phyloP scores from a whole-genome alignment of 2,329 filamentous ascomycete genomes.

The Xylaria arbuscula region DNA sequence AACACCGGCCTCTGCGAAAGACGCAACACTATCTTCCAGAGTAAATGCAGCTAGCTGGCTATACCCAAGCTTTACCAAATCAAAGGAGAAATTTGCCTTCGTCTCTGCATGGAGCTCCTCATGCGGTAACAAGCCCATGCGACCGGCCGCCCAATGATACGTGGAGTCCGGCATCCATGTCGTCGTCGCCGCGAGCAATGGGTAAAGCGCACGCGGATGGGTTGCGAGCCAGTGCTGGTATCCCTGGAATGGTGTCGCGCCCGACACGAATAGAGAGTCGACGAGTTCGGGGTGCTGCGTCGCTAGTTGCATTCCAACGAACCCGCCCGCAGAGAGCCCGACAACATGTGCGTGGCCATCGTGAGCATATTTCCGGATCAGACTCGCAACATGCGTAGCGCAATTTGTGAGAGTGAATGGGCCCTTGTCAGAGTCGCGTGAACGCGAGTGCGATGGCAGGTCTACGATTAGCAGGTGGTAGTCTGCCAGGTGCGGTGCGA shows the following conservation, averaged over 20 bases:
- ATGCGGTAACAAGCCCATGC: constrained; percentile 33
- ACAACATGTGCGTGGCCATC: constrained; percentile 54
- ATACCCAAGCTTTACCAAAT: constrained; percentile 11
- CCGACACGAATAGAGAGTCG: constrained; percentile 51
- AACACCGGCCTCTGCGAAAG: constrained; percentile 6
- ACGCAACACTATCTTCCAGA: constrained; percentile 1
- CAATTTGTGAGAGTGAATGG: constrained; percentile 47
- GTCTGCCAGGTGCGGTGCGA: constrained; percentile 51
- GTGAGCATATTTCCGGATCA: constrained; percentile 55
- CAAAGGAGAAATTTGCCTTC: constrained; percentile 11
- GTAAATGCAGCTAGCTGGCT: constrained; percentile 15
- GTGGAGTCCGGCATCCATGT: constrained; percentile 45
- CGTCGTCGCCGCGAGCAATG: constrained; percentile 46
- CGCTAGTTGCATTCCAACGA: constrained; percentile 50
- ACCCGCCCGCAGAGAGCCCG: constrained; percentile 56
- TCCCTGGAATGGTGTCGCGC: constrained; percentile 43
- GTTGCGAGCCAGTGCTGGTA: constrained; percentile 47
- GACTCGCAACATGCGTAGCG: constrained; percentile 50
- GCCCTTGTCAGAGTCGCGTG: constrained; percentile 42
- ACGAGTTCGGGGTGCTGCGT: constrained; percentile 52
- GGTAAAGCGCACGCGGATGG: constrained; percentile 42
- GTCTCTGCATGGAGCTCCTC: background rate
- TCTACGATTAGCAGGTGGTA: constrained; percentile 56
- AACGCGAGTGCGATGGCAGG: constrained; percentile 55
- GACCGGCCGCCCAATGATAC: constrained; percentile 44